Conservation (phyloP, 768 basidiomycete genomes). For the Sistotremastrum suecicum region DNA sequence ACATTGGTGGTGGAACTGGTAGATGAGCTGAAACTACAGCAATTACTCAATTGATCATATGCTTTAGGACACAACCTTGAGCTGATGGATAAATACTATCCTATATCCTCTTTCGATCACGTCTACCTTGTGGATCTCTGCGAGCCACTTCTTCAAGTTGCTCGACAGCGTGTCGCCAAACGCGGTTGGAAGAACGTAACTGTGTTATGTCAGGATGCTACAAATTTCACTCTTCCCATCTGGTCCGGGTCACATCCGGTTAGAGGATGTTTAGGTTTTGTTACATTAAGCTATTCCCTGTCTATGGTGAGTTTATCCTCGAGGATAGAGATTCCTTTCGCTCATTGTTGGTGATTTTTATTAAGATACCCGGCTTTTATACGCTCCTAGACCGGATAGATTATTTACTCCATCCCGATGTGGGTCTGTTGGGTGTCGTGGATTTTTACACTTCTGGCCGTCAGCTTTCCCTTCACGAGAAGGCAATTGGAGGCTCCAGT, state of each 20-base stretch:
- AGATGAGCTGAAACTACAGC: neutral
- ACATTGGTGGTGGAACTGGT: conserved; percentile 67
- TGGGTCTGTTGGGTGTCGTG: conserved; percentile 48
- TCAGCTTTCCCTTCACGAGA: conserved; percentile 39
- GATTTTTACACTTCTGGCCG: conserved; percentile 60
- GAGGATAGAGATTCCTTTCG: conserved; percentile 13
- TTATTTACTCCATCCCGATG: conserved; percentile 43
- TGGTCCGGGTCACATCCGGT: conserved; percentile 34
- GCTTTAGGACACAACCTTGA: conserved; percentile 51
- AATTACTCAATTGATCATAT: neutral
- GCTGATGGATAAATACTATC: conserved; percentile 48
- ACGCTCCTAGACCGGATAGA: conserved; percentile 55
- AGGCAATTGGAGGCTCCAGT: conserved; percentile 47
- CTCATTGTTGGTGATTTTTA: neutral
- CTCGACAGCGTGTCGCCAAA: conserved; percentile 47
- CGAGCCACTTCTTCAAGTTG: conserved; percentile 55
- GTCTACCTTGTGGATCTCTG: conserved; percentile 65
- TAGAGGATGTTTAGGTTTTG: conserved; percentile 35
- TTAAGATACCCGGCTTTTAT: conserved; percentile 48
- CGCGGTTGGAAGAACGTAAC: conserved; percentile 64
- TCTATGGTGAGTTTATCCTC: conserved; percentile 20
- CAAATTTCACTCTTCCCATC: conserved; percentile 49
- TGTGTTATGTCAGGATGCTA: conserved; percentile 60
- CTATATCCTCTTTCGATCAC: conserved; percentile 46
- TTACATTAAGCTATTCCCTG: conserved; percentile 29